phyloP scores from a whole-genome alignment of 1,284 basidiomycete species.

The Trametes versicolor region DNA sequence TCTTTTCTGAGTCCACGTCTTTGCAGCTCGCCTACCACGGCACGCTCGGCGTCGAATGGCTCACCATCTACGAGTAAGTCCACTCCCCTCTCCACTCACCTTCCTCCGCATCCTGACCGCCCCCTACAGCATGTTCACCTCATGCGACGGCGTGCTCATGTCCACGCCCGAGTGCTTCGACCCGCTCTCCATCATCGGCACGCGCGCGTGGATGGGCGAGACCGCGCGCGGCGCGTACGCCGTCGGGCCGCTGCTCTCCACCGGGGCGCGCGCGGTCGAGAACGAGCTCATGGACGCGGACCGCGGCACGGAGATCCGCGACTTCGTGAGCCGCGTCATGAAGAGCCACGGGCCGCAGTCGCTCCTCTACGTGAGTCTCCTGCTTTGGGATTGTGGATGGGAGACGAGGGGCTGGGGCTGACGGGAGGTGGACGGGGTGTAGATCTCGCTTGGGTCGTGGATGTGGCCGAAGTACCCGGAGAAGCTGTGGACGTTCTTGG shows the following conservation, averaged over 20 bases:
- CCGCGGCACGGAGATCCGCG: constrained; percentile 19
- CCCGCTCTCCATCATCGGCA: constrained; percentile 23
- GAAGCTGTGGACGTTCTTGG: constrained; percentile 29
- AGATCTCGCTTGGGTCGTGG: constrained; percentile 29
- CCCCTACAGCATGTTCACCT: constrained; percentile 19
- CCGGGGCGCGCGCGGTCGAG: constrained; percentile 15
- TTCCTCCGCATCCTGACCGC: too few relatives aligned
- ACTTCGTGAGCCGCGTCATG: constrained; percentile 24
- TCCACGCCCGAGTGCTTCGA: constrained; percentile 33
- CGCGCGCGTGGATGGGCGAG: constrained; percentile 27
- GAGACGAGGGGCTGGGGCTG: not conserved
- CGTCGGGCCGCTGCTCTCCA: constrained; percentile 26
- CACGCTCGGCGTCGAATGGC: constrained; percentile 21
- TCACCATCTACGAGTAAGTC: constrained; percentile 29
- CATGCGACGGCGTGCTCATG: constrained; percentile 32
- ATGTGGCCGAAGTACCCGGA: constrained; percentile 29
- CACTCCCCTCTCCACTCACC: not conserved
- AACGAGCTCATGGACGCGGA: constrained; percentile 18
- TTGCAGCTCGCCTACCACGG: constrained; percentile 12
- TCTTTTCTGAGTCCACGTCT: not conserved
- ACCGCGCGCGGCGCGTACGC: constrained; percentile 24
- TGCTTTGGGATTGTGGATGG: too few relatives aligned
- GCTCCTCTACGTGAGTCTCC: constrained; percentile 25
- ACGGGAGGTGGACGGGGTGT: not conserved
- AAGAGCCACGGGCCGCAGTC: constrained; percentile 25